Evolutionary conservation across 108 stramenopile species (phyloP).

Genomic region (Conticribra guillardii): DNA sequence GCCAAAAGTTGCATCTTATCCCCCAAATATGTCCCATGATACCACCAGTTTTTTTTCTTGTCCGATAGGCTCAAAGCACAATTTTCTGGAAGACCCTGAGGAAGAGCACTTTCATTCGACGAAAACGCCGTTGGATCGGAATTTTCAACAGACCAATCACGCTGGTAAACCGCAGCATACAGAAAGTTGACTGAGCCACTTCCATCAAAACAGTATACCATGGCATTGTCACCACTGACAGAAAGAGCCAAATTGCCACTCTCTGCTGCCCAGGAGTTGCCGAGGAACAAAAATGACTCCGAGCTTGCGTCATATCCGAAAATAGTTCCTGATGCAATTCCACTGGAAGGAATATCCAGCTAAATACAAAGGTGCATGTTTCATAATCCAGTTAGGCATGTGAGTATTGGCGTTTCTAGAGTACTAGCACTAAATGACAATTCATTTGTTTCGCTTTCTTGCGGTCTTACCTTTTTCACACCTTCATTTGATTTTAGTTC

Average conservation of each 20-base stretch:
- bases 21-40: not conserved
- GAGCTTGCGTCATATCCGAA: not conserved
- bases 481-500: constrained; percentile 45
- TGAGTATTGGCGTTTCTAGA: too few relatives aligned
- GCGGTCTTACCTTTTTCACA: constrained; percentile 43
- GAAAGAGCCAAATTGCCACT: not conserved
- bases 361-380: too few relatives aligned
- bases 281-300: not conserved
- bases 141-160: not conserved
- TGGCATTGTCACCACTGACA: not conserved
- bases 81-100: not conserved
- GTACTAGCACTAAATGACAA: too few relatives aligned
- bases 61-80: not conserved
- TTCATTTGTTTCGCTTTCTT: too few relatives aligned
- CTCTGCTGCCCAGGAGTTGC: not conserved
- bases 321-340: not conserved
- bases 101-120: not conserved
- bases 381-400: too few relatives aligned
- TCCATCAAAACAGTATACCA: not conserved
- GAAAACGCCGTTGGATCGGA: not conserved
- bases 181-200: not conserved
- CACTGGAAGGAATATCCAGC: not conserved
- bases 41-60: not conserved
- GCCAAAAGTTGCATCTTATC: not conserved
- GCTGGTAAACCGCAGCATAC: not conserved